Conservation (phyloP, 176 grass and related monocot genomes). For the Microstegium vimineum region DNA sequence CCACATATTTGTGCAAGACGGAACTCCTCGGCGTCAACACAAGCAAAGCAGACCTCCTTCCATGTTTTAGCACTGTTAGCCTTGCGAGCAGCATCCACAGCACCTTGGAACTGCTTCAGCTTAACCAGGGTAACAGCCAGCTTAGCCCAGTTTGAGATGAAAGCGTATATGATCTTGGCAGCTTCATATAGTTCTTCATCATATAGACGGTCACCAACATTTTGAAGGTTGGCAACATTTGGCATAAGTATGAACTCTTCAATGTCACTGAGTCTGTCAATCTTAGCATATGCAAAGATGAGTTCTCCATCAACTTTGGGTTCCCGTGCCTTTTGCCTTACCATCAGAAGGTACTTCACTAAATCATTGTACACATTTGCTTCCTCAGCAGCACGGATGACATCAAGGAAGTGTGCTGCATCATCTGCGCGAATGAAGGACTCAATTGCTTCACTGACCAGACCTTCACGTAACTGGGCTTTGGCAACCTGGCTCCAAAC, state of each 20-base stretch:
- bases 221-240: conserved; percentile 98
- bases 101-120: conserved; percentile 96
- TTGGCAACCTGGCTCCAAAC: too few relatives aligned
- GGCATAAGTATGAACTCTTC: conserved; percentile 97
- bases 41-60: conserved; percentile 99
- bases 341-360: conserved; percentile 81
- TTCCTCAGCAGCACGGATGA: conserved; percentile 79
- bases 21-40: conserved; percentile 98
- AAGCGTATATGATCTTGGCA: conserved; percentile 96
- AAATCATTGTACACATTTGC: conserved; percentile 83
- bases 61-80: conserved; percentile 97
- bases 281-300: conserved; percentile 98
- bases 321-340: conserved; percentile 79
- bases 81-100: conserved; percentile 96
- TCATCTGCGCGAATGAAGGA: conserved; percentile 97
- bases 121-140: conserved; percentile 85
- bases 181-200: conserved; percentile 96
- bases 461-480: too few relatives aligned
- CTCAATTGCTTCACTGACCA: too few relatives aligned
- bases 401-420: conserved; percentile 79
- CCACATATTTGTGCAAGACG: conserved; percentile 91
- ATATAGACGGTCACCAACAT: conserved; percentile 82
- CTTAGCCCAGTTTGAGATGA: conserved; percentile 98
- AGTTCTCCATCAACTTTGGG: conserved; percentile 84
- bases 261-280: conserved; percentile 77